phyloP scores from a whole-genome alignment of 768 basidiomycete species.

The Tephrocybe sp. region DNA sequence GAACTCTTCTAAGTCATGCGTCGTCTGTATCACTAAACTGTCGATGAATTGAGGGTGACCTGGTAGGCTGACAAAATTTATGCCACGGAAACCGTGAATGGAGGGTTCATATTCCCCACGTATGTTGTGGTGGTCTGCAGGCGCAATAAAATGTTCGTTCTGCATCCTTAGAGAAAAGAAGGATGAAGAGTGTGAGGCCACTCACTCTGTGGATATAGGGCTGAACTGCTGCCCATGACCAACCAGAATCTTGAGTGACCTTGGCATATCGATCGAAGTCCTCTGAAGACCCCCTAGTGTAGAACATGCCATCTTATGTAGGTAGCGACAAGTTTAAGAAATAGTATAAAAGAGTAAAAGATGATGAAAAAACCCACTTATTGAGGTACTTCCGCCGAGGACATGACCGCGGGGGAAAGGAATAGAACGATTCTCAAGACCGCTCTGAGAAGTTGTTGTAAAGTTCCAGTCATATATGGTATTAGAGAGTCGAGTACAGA shows the following conservation, averaged over 20 bases:
- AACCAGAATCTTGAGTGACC: slow-evolving; percentile 27
- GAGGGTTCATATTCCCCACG: slow-evolving; percentile 27
- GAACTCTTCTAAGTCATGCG: slow-evolving; percentile 24
- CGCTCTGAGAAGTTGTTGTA: slow-evolving; percentile 26
- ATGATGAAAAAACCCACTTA: slow-evolving; percentile 20
- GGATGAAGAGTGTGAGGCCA: not conserved
- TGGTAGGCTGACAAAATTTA: slow-evolving; percentile 26
- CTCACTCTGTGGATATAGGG: slow-evolving; percentile 24
- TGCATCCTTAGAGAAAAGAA: slow-evolving; percentile 9
- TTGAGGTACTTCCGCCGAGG: slow-evolving; percentile 28
- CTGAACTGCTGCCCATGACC: slow-evolving; percentile 29
- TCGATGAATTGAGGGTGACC: slow-evolving; percentile 27
- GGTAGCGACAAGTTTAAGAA: not conserved
- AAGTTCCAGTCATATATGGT: slow-evolving; percentile 28
- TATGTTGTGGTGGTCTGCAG: slow-evolving; percentile 32
- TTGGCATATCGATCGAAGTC: slow-evolving; percentile 29
- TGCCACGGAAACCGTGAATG: slow-evolving; percentile 27
- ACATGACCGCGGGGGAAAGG: slow-evolving; percentile 23
- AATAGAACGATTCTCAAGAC: slow-evolving; percentile 20
- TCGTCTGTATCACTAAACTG: slow-evolving; percentile 25
- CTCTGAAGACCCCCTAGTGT: slow-evolving; percentile 28
- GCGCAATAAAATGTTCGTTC: slow-evolving; percentile 29
- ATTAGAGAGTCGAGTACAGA: slow-evolving; percentile 15
- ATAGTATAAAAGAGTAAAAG: not conserved
- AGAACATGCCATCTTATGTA: slow-evolving; percentile 25